phyloP scores from a whole-genome alignment of 805 yeast genomes.

The Sugiyamaella americana region DNA sequence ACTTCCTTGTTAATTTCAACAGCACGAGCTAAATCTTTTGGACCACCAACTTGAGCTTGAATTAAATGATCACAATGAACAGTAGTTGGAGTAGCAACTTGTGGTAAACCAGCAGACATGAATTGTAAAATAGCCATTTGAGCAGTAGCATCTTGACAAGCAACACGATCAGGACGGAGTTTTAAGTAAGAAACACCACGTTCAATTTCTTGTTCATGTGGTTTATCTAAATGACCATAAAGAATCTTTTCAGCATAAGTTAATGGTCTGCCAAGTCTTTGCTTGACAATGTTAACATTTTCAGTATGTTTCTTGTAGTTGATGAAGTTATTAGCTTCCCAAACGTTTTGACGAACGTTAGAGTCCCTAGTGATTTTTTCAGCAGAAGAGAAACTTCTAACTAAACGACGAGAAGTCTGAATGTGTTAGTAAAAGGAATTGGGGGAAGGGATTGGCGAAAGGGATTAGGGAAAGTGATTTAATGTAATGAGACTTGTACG shows the following conservation, averaged over 20 bases:
- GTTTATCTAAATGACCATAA: conserved; percentile 91
- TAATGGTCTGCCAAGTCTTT: conserved; percentile 78
- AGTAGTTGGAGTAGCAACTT: conserved; percentile 90
- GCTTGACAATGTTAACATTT: conserved; percentile 77
- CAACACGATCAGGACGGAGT: conserved; percentile 95
- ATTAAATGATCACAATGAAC: conserved; percentile 98
- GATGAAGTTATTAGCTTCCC: conserved; percentile 65
- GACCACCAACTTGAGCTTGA: conserved; percentile 92
- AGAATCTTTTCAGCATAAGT: conserved; percentile 94
- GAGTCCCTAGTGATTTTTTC: conserved; percentile 48
- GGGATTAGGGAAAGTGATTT: too few species aligned
- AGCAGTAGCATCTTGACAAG: conserved; percentile 98
- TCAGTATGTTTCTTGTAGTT: conserved; percentile 88
- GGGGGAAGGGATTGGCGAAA: too few species aligned
- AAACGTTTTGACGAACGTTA: conserved; percentile 66
- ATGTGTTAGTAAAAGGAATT: too few species aligned
- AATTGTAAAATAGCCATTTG: conserved; percentile 97
- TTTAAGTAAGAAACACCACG: conserved; percentile 90
- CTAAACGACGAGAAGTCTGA: neutral
- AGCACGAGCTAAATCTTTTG: conserved; percentile 77
- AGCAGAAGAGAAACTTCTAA: conserved; percentile 1
- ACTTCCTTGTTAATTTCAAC: conserved; percentile 89
- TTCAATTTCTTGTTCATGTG: conserved; percentile 75
- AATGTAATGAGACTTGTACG: too few species aligned
- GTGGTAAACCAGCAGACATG: conserved; percentile 90